These are phyloP conservation scores for Boletus speciosus DNA, from an alignment of 768 basidiomycete genomes.

Conservation along the genomic window DNA sequence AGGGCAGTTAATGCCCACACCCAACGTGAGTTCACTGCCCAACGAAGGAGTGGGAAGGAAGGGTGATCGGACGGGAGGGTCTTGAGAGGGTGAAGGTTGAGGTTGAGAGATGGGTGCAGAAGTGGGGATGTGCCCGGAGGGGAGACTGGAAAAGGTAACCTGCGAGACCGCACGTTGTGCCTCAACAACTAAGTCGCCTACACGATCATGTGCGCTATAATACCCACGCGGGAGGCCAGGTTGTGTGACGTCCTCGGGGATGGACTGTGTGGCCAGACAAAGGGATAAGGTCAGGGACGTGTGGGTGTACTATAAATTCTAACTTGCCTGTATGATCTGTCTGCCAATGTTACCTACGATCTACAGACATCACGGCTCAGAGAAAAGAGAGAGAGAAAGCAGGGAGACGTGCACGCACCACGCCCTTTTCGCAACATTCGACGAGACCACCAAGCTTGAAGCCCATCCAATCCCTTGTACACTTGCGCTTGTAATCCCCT, in stretches of 20 bases:
- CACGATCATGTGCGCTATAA: conserved; percentile 66
- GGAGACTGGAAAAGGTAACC: conserved; percentile 45
- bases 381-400: neutral
- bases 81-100: neutral
- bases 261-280: conserved; percentile 47
- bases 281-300: conserved; percentile 2
- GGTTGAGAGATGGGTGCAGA: conserved; percentile 2
- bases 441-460: conserved; percentile 85
- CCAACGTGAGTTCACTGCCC: conserved; percentile 30
- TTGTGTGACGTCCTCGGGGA: conserved; percentile 74
- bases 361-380: conserved; percentile 18
- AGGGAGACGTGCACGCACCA: conserved; percentile 32
- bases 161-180: conserved; percentile 54
- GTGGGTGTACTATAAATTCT: neutral
- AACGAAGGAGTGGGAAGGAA: conserved; percentile 34
- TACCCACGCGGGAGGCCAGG: conserved; percentile 74
- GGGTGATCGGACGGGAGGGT: conserved; percentile 4
- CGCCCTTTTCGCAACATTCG: conserved; percentile 82
- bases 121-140: conserved; percentile 20
- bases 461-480: conserved; percentile 66
- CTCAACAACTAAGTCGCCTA: conserved; percentile 59
- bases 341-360: conserved; percentile 51
- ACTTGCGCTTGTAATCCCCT: conserved; percentile 78
- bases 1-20: conserved; percentile 6
- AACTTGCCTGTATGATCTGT: conserved; percentile 39